Conservation (phyloP, 2,329 filamentous ascomycete species). For the Fusarium graminum region DNA sequence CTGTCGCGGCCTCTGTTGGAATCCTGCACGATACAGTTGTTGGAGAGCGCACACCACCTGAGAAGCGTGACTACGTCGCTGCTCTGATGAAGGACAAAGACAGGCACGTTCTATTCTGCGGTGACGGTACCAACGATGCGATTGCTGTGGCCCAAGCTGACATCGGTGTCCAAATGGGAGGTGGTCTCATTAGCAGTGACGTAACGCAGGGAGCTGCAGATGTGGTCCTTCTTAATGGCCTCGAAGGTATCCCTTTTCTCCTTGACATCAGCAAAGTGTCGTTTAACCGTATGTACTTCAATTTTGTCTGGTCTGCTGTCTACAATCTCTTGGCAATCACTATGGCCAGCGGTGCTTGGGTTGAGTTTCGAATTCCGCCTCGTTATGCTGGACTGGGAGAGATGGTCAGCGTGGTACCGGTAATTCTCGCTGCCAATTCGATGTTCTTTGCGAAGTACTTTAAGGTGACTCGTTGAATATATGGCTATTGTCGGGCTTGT, state of each 20-base stretch:
- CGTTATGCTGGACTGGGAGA: conserved; percentile 17
- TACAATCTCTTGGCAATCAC: conserved; percentile 17
- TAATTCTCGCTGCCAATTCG: conserved; percentile 4
- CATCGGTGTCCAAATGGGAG: conserved; percentile 12
- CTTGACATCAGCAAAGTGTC: conserved; percentile 18
- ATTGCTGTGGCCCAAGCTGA: conserved; percentile 14
- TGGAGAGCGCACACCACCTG: conserved; percentile 1
- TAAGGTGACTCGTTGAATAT: background rate
- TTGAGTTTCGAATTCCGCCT: conserved; percentile 9
- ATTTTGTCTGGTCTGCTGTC: conserved; percentile 22
- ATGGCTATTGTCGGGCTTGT: no score
- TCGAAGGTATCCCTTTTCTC: conserved; percentile 8
- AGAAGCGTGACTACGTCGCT: conserved; percentile 18
- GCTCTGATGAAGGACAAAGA: background rate
- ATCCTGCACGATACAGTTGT: background rate
- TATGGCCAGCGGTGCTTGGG: conserved; percentile 23
- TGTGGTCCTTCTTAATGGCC: conserved; percentile 1
- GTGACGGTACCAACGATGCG: conserved; percentile 9
- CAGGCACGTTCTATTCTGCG: conserved; percentile 3
- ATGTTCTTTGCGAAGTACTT: conserved; percentile 15
- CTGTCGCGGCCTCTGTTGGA: background rate
- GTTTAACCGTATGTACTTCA: conserved; percentile 16
- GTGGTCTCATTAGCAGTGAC: conserved; percentile 12
- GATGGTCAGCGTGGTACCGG: conserved; percentile 20
- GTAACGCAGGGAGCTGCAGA: conserved; percentile 17